Base-by-base conservation (phyloP, 805 yeast genomes). In the Ogataea nonfermentans region DNA sequence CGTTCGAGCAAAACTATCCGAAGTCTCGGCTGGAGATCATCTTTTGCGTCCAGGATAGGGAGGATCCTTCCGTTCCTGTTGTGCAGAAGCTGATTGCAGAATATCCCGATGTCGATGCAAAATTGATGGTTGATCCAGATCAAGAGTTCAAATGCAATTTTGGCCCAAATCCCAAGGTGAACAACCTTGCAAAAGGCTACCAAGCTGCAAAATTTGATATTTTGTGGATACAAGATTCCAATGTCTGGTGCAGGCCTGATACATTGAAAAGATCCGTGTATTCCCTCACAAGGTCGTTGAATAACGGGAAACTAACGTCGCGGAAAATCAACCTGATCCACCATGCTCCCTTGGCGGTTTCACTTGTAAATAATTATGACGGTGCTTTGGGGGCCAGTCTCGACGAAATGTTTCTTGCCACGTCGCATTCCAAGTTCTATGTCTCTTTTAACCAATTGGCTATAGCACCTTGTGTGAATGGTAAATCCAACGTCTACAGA, bases 141-240 rank as follows among this genome's bases (percentile, higher is more conserved):
- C 46, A 49, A 13, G 62, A 51, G 4, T 43, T 47, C 6, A 63
- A 61, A 24, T 74, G 67, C 39, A 72, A 72, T 48, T 82, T 67
- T 52, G 95, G 95, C 2, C 93, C 95, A 4, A 88, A 88, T 53
- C 96, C 96, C 6, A 88, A 88, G 61, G 85, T 88, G 40, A 86
- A 87, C 62, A 88, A 88, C 61, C 65, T 88, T 32, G 79, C 88
- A n/a, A 84, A 84, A 58, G 96, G 95, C 5, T 86, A 81, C 55
- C 59, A 66, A 27, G 61, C 61, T 2, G 91, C 95, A 6, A 73
- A 76, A 49, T 67, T 76, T 59, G 95, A 88, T 55, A 73, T 84
- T 13, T 49, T 89, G 9, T 88, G 96, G 96, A 78, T 86, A 11
- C 71, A 85, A 65, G 96, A 88, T 62, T 79, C 90, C 19, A 88